A percentile compares a stretch with the other conserved stretches of the same genome.
phyloP scores from a whole-genome alignment of 129 eudicot genomes.

The Artemisia argyi region DNA sequence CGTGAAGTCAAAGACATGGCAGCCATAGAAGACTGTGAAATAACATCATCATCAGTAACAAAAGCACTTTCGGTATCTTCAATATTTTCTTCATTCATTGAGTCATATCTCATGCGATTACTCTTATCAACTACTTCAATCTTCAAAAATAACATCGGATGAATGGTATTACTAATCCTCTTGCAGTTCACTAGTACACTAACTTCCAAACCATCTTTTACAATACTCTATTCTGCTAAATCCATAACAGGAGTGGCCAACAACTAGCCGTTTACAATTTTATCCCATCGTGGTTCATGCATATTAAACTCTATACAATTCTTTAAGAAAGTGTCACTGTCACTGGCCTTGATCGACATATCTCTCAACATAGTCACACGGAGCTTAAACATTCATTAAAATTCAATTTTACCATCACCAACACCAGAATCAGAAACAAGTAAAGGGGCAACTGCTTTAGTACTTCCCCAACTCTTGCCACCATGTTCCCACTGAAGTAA shows the following conservation, averaged over 20 bases:
- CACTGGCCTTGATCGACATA: constrained; percentile 54
- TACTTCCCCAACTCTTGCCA: constrained; percentile 63
- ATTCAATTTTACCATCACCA: constrained; percentile 80
- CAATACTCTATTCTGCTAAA: constrained; percentile 77
- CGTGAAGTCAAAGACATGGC: too few species aligned
- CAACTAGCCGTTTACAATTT: constrained; percentile 68
- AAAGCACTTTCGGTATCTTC: too few species aligned
- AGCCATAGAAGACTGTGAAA: too few species aligned
- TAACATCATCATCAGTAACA: too few species aligned
- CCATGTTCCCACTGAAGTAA: constrained; percentile 85
- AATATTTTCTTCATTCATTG: too few species aligned
- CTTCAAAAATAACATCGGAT: too few species aligned
- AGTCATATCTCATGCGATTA: too few species aligned
- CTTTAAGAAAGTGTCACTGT: constrained; percentile 54
- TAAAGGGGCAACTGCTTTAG: constrained; percentile 68
- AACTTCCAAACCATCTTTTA: constrained; percentile 53
- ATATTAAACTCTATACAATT: constrained; percentile 79
- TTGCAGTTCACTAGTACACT: constrained; percentile 80
- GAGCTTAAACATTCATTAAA: constrained; percentile 75
- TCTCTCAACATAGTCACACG: constrained; percentile 54
- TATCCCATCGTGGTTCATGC: constrained; percentile 79
- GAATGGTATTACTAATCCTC: constrained; percentile 58
- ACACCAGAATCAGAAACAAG: constrained; percentile 50
- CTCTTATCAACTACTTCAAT: too few species aligned
- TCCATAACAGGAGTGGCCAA: constrained; percentile 79